Evolutionary conservation across 306 rosid genomes (phyloP), one percentile per base, ranked within the genome.

Genomic region (Ceratonia siliqua): DNA sequence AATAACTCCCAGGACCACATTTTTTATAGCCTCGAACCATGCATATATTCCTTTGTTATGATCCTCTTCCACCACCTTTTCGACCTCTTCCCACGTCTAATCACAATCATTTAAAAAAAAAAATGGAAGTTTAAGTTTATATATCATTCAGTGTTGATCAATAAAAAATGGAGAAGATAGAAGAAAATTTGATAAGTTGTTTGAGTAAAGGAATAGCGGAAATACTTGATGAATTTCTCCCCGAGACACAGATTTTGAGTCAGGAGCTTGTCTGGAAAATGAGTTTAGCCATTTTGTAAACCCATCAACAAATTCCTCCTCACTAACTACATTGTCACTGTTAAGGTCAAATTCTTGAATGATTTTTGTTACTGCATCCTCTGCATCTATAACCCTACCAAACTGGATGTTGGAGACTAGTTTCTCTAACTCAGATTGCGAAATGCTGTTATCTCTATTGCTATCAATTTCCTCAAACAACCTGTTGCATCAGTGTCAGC

Each of bases 41-140:
- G 82, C 82, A 56, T 64, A 35, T 9, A 22, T 2, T 24, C 82
- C 86, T 33, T 68, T 79, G 52, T 42, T 42, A 15, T 66, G 79
- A 22, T 78, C 50, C 73, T 75, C 76, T 75, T 78, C 85, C 79
- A 85, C 77, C 45, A 81, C 76, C 83, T 75, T 78, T 43, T 85
- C 88, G 13, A 81, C 83, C 1, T 70, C 81, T 78, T 81, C 88
- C 88, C 88, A 85, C 1, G 79, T 81, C 83, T 85, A 38, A 77
- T 10, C 70, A 69, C 25, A 80, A 50, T 25, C 38, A 79, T 65
- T 65, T 41, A 21, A 68, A 1, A 66, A 4, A 9, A 2, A 36
- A 36, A 59, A 33, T 21, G 10, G 32, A 59, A 22, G 36, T 78
- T 49, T 70, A 7, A 70, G n/a, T 41, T 22, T 36, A 41, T 36